These are phyloP conservation scores for Salvia miltiorrhiza DNA, from an alignment of 257 asterid genomes.

Conservation along the genomic window DNA sequence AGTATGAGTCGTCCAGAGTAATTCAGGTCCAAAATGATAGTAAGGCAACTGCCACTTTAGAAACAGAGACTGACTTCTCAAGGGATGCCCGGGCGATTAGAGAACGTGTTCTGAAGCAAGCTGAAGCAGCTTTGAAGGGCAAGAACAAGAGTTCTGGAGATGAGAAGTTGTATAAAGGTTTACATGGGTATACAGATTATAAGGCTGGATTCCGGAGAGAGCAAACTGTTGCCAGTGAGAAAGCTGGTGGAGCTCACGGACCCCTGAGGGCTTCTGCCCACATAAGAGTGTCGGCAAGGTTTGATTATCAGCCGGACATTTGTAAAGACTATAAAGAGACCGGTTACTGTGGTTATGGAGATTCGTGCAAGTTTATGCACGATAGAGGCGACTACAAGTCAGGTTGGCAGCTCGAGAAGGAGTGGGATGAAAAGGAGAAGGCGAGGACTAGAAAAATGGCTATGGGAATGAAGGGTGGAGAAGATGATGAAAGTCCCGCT, in stretches of 20 bases:
- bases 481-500: slow-evolving; percentile 45
- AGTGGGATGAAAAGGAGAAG: slow-evolving; percentile 91
- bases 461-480: slow-evolving; percentile 51
- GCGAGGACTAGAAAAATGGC: slow-evolving; percentile 61
- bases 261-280: slow-evolving; percentile 94
- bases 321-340: slow-evolving; percentile 96
- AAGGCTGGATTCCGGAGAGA: slow-evolving; percentile 94
- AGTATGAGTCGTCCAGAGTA: slow-evolving; percentile 69
- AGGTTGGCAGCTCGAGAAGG: slow-evolving; percentile 95
- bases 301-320: slow-evolving; percentile 95
- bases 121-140: slow-evolving; percentile 67
- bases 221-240: slow-evolving; percentile 82
- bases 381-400: slow-evolving; percentile 94
- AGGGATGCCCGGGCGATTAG: slow-evolving; percentile 82
- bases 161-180: slow-evolving; percentile 70
- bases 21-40: slow-evolving; percentile 85
- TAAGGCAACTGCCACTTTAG: slow-evolving; percentile 77
- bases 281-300: slow-evolving; percentile 89
- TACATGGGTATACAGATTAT: slow-evolving; percentile 83
- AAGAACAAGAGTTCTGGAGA: slow-evolving; percentile 47
- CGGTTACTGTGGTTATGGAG: slow-evolving; percentile 97
- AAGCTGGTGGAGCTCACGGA: slow-evolving; percentile 94
- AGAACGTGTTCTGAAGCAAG: slow-evolving; percentile 75
- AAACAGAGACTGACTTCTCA: slow-evolving; percentile 87
- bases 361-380: slow-evolving; percentile 94